Conservation (phyloP, 495 filamentous ascomycete genomes). For the Chaetomidium leptoderma region DNA sequence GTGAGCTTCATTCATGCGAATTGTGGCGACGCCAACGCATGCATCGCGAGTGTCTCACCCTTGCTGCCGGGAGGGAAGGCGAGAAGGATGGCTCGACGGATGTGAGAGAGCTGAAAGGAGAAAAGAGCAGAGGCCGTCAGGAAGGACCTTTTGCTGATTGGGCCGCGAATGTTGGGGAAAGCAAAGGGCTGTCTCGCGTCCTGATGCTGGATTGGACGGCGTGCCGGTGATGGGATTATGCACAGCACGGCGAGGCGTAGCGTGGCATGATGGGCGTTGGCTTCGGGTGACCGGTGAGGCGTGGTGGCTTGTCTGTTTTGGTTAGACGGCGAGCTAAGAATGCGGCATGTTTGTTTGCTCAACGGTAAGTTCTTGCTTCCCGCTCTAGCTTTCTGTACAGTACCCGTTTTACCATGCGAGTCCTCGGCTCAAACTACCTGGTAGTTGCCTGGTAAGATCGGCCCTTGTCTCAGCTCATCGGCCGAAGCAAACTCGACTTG, state of each 20-base stretch:
- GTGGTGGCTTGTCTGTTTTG: not conserved
- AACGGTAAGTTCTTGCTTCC: not conserved
- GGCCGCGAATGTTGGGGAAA: not conserved
- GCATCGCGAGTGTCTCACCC: not conserved
- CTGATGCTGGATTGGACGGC: not conserved
- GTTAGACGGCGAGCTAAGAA: not conserved
- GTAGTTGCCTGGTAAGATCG: not conserved
- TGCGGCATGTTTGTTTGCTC: not conserved
- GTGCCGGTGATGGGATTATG: not conserved
- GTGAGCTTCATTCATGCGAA: not conserved
- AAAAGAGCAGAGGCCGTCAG: not conserved
- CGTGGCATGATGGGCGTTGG: not conserved
- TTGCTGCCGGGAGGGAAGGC: slow-evolving; percentile 1
- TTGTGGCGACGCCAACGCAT: not conserved
- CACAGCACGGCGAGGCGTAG: slow-evolving; percentile 2
- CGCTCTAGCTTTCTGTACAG: slow-evolving; percentile 5
- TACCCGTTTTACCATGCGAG: not conserved
- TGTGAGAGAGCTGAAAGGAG: not conserved
- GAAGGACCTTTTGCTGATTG: not conserved
- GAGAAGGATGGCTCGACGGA: not conserved
- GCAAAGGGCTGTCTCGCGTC: not conserved
- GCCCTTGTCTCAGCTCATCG: not conserved
- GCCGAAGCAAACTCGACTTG: too few relatives aligned
- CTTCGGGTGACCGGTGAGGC: not conserved
- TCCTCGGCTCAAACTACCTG: not conserved